Conservation (phyloP, 352 stramenopile species). For the Phytophthora boehmeriae region DNA sequence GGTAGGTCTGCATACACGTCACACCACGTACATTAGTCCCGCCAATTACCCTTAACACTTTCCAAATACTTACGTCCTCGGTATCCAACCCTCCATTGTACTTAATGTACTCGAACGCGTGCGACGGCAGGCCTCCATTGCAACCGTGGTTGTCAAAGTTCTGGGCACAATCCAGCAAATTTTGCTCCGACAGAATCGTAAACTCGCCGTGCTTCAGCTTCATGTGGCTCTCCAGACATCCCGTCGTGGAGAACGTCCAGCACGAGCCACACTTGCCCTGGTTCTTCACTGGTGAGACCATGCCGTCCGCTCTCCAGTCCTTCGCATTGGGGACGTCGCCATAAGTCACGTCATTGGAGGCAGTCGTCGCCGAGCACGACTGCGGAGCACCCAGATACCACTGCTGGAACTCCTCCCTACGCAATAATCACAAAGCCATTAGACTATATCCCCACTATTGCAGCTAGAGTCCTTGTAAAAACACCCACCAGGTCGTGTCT, state of each 20-base stretch:
- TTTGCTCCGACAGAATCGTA: slow-evolving; percentile 96
- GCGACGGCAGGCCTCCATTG: slow-evolving; percentile 96
- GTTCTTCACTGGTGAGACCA: slow-evolving; percentile 98
- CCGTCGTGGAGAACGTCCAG: slow-evolving; percentile 99
- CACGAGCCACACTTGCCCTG: slow-evolving; percentile 98
- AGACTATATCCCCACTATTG: background rate
- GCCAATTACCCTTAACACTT: background rate
- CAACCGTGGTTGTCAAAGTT: slow-evolving; percentile 95
- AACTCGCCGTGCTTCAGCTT: slow-evolving; percentile 94
- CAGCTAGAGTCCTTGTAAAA: background rate
- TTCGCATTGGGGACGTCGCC: slow-evolving; percentile 82
- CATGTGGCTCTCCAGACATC: slow-evolving; percentile 96
- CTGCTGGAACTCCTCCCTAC: slow-evolving; percentile 74
- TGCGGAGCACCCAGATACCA: slow-evolving; percentile 72
- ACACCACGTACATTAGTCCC: background rate
- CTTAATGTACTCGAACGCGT: slow-evolving; percentile 96
- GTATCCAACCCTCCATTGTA: slow-evolving; percentile 89
- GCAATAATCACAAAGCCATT: background rate
- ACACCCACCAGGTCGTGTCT: slow-evolving; percentile 65
- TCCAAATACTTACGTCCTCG: slow-evolving; percentile 50
- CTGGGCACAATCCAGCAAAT: slow-evolving; percentile 96
- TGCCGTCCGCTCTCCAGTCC: slow-evolving; percentile 94
- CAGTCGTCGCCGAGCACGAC: slow-evolving; percentile 77
- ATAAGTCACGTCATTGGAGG: slow-evolving; percentile 33
- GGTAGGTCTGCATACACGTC: slow-evolving; percentile 47